Base-by-base conservation (phyloP, 2,329 filamentous ascomycete genomes). In the Cladophialophora exuberans region DNA sequence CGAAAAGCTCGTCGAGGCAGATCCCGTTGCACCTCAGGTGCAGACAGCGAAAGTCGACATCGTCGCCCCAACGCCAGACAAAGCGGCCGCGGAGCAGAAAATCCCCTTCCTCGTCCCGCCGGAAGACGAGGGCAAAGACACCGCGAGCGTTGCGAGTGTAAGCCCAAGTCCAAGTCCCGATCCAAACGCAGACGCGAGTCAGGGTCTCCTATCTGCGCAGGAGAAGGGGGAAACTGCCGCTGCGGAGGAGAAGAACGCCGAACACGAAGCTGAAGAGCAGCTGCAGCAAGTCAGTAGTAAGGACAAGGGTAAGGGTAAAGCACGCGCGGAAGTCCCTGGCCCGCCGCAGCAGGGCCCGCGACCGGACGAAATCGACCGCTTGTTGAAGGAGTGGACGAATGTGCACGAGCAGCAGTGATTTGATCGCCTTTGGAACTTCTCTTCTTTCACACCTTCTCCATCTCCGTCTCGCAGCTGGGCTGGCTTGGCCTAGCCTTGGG, bases 361-460 rank as follows among this genome's bases (percentile, higher is more conserved):
- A 10, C 23, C 31, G 6, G 42, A 53, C 25, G 43, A 41, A 20
- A 31, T 53, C 26, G 36, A 55, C 13, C 45, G 35, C 22, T 42
- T 50, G 31, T 38, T 50, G 13, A 46, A 44, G 18, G 41, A 46
- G 54, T 56, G 50, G 43, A 53, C 42, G 22, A 53, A 33, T 4
- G 17, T 47, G 42, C 39, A 31, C 25, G 33, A 39, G 31, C 18
- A 38, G 22, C n/a, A 31, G 13, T 44, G 7, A 9, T 15, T 31
- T 31, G 28, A 13, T n/a, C n/a, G n/a, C n/a, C n/a, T n/a, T n/a
- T n/a, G n/a, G n/a, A n/a, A n/a, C n/a, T n/a, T n/a, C n/a, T n/a
- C n/a, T n/a, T n/a, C n/a, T n/a, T n/a, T n/a, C n/a, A n/a, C n/a
- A n/a, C n/a, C n/a, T n/a, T n/a, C n/a, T n/a, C n/a, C n/a, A n/a